Conservation (phyloP, 2,329 filamentous ascomycete species). For the Aureobasidium leucospermi region DNA sequence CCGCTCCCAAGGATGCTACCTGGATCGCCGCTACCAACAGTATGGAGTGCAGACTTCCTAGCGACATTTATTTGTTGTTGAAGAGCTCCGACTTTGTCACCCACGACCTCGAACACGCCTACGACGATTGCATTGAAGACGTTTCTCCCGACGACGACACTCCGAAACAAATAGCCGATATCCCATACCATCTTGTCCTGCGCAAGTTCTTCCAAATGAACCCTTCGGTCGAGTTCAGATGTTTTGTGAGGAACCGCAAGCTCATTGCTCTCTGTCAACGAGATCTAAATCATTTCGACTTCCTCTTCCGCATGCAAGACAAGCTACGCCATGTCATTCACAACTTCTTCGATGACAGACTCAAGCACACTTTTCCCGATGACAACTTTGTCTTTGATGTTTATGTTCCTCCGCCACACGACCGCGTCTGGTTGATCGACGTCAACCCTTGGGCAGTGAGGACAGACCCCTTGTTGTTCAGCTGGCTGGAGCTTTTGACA, state of each 20-base stretch:
- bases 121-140: constrained; percentile 59
- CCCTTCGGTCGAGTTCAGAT: constrained; percentile 87
- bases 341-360: constrained; percentile 66
- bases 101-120: constrained; percentile 88
- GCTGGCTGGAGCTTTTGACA: constrained; percentile 78
- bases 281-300: constrained; percentile 84
- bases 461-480: constrained; percentile 84
- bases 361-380: constrained; percentile 76
- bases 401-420: constrained; percentile 71
- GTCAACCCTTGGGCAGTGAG: constrained; percentile 90
- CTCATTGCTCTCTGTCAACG: constrained; percentile 81
- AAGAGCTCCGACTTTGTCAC: constrained; percentile 94
- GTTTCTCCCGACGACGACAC: constrained; percentile 19
- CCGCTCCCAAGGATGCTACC: constrained; percentile 87
- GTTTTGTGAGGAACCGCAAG: constrained; percentile 78
- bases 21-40: constrained; percentile 87
- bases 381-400: constrained; percentile 83
- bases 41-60: constrained; percentile 79
- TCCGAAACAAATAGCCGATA: constrained; percentile 31
- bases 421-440: constrained; percentile 78
- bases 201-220: constrained; percentile 84
- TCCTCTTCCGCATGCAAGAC: constrained; percentile 61
- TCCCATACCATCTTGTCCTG: constrained; percentile 74
- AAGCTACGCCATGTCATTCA: constrained; percentile 62
- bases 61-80: constrained; percentile 87